A percentile compares a stretch with the other conserved stretches of the same genome.
phyloP scores from a whole-genome alignment of 2,329 filamentous ascomycete genomes.

The Rugonectria rugulosa region DNA sequence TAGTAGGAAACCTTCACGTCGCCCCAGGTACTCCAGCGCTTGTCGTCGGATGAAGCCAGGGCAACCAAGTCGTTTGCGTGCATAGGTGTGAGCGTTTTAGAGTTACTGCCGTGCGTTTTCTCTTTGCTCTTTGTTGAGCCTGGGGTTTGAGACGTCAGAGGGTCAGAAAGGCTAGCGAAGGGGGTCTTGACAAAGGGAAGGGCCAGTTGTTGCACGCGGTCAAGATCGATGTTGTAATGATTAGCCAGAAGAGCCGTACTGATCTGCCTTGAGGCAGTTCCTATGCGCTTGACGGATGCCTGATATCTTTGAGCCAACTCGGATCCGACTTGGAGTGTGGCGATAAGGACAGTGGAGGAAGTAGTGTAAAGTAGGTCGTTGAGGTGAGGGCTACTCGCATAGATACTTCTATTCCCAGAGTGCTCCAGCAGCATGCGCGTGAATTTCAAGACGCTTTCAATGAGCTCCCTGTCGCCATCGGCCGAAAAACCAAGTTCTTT shows the following conservation, averaged over 20 bases:
- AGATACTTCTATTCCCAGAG: slow-evolving; percentile 95
- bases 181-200: slow-evolving; percentile 81
- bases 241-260: slow-evolving; percentile 79
- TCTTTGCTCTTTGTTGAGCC: slow-evolving; percentile 78
- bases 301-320: slow-evolving; percentile 93
- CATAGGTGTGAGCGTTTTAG: slow-evolving; percentile 63
- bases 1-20: slow-evolving; percentile 86
- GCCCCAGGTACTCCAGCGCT: slow-evolving; percentile 79
- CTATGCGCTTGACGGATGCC: slow-evolving; percentile 80
- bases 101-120: slow-evolving; percentile 55
- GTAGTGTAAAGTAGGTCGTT: slow-evolving; percentile 91
- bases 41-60: slow-evolving; percentile 68
- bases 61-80: slow-evolving; percentile 86
- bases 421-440: slow-evolving; percentile 89
- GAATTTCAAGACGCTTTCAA: slow-evolving; percentile 84
- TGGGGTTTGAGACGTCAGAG: slow-evolving; percentile 60
- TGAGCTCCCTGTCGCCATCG: slow-evolving; percentile 81
- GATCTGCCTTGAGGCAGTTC: slow-evolving; percentile 69
- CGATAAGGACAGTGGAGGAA: slow-evolving; percentile 78
- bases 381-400: slow-evolving; percentile 89
- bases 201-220: slow-evolving; percentile 85
- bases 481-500: slow-evolving; percentile 67
- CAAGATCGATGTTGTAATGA: slow-evolving; percentile 82
- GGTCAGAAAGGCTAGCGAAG: slow-evolving; percentile 59
- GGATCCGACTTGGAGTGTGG: slow-evolving; percentile 80